Evolutionary conservation across 73 alveolate genomes (phyloP).

Genomic region (Breviolum minutum): DNA sequence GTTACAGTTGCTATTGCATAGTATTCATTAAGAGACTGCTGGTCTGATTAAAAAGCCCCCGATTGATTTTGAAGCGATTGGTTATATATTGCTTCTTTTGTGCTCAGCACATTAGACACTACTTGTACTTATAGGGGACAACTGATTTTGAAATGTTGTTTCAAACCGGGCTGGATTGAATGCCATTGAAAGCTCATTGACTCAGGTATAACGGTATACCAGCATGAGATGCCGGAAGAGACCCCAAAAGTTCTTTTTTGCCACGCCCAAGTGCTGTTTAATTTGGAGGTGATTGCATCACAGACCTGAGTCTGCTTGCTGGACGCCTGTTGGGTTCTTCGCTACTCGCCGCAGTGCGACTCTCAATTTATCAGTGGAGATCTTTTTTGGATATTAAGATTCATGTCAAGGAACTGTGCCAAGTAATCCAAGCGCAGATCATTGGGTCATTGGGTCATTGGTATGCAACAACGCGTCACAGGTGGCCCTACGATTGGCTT

Average conservation of each 20-base stretch:
- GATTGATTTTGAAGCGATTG: no score
- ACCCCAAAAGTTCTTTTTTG: neutral
- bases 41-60: no score
- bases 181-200: no score
- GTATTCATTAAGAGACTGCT: no score
- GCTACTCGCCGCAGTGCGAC: neutral
- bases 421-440: no score
- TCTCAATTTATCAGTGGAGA: neutral
- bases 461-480: neutral
- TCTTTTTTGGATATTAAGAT: neutral
- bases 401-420: neutral
- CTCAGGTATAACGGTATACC: neutral
- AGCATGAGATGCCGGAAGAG: neutral
- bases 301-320: neutral
- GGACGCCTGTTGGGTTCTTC: conserved; percentile 20
- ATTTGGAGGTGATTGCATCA: neutral
- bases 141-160: no score
- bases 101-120: no score
- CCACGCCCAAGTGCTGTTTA: neutral
- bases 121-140: no score
- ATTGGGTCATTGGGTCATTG: neutral
- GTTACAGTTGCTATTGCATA: no score
- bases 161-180: no score
- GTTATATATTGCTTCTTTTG: no score
- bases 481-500: conserved; percentile 72